These are phyloP conservation scores for Syzygium aromaticum DNA, from an alignment of 345 rosid species.

Conservation along the genomic window DNA sequence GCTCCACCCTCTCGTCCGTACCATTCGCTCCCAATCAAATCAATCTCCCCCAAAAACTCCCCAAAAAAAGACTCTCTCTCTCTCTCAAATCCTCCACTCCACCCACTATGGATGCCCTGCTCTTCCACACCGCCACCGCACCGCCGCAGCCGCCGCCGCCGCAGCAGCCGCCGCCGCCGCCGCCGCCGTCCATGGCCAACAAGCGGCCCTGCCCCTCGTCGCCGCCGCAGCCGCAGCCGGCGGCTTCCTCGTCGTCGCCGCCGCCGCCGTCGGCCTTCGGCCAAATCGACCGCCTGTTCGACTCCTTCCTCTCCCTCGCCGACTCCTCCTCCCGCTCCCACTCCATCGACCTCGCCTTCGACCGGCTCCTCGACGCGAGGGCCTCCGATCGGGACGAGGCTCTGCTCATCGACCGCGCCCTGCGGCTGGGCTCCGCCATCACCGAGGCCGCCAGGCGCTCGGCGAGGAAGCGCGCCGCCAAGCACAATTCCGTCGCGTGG, in stretches of 20 bases:
- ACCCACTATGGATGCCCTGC: conserved; percentile 37
- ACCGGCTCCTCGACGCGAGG: conserved; percentile 48
- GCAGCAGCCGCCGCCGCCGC: conserved; percentile 2
- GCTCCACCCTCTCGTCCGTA: background rate
- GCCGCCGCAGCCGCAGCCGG: conserved; percentile 3
- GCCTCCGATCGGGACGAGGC: conserved; percentile 46
- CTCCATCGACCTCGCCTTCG: conserved; percentile 50
- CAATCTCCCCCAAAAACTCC: background rate
- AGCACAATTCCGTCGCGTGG: conserved; percentile 62
- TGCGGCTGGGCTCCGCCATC: conserved; percentile 48
- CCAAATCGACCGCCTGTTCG: conserved; percentile 38
- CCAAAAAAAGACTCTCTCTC: background rate
- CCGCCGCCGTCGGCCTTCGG: conserved; percentile 3
- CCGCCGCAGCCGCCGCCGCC: background rate
- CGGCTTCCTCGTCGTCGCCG: background rate
- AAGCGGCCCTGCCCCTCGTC: conserved; percentile 46
- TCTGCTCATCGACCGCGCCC: conserved; percentile 53
- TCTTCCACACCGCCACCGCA: conserved; percentile 19
- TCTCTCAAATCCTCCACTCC: conserved; percentile 6
- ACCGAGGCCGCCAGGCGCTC: conserved; percentile 57
- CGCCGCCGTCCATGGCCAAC: conserved; percentile 35
- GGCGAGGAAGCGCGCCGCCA: conserved; percentile 54
- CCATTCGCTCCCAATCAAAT: background rate
- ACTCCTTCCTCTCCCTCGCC: conserved; percentile 32
- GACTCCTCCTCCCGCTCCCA: conserved; percentile 34